Conservation (phyloP, 148 eudicot species). For the Tetragonia tetragonoides region DNA sequence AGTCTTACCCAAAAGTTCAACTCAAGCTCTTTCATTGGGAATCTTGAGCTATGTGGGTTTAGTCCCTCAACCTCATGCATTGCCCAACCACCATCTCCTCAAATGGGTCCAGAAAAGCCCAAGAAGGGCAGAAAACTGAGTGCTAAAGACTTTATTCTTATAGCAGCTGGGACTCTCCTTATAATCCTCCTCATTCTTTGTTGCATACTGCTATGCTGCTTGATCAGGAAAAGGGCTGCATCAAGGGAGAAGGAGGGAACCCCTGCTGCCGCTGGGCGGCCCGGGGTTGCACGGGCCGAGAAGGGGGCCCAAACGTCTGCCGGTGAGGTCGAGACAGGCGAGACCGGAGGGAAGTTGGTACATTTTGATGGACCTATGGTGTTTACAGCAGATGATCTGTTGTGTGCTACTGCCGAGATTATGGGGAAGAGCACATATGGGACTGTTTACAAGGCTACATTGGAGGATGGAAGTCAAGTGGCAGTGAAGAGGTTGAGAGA, state of each 20-base stretch:
- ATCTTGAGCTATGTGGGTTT: slow-evolving; percentile 69
- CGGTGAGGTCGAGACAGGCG: slow-evolving; percentile 50
- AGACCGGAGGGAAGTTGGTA: slow-evolving; percentile 75
- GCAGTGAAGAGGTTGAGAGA: slow-evolving; percentile 86
- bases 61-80: slow-evolving; percentile 51
- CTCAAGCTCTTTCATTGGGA: slow-evolving; percentile 69
- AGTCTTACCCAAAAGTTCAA: slow-evolving; percentile 51
- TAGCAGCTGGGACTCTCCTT: slow-evolving; percentile 67
- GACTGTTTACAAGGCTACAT: slow-evolving; percentile 81
- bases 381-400: slow-evolving; percentile 82
- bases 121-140: slow-evolving; percentile 35
- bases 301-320: slow-evolving; percentile 47
- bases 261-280: slow-evolving; percentile 22
- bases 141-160: slow-evolving; percentile 65
- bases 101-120: slow-evolving; percentile 5
- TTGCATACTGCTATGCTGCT: slow-evolving; percentile 62
- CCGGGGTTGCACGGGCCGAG: slow-evolving; percentile 34
- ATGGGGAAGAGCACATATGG: slow-evolving; percentile 96
- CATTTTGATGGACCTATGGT: slow-evolving; percentile 81
- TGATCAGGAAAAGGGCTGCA: slow-evolving; percentile 49
- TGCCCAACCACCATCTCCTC: slow-evolving; percentile 38
- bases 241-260: slow-evolving; percentile 33
- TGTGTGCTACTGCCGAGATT: slow-evolving; percentile 92
- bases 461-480: slow-evolving; percentile 81
- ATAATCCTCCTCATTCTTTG: slow-evolving; percentile 52